Conservation (phyloP, 257 asterid genomes). For the Capsicum chinense region DNA sequence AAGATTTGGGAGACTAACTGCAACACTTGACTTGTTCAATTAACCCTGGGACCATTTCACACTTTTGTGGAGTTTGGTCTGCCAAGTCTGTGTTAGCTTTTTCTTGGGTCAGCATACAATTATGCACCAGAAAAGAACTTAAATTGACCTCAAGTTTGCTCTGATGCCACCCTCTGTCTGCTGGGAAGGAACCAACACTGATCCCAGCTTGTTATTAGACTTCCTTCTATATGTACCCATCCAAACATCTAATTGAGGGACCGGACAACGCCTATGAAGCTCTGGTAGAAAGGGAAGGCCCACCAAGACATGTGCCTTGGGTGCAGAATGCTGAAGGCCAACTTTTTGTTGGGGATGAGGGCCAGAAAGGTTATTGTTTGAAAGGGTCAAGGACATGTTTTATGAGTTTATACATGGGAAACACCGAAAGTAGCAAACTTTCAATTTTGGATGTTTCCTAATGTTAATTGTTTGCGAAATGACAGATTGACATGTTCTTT, state of each 20-base stretch:
- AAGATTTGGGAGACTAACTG: slow-evolving; percentile 16
- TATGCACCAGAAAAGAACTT: not conserved
- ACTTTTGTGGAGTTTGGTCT: not conserved
- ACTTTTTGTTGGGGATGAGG: not conserved
- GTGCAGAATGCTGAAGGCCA: not conserved
- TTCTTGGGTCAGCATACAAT: slow-evolving; percentile 2
- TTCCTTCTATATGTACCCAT: not conserved
- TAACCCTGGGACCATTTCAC: not conserved
- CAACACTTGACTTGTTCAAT: not conserved
- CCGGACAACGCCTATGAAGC: not conserved
- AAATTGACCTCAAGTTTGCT: not conserved
- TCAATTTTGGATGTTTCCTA: not conserved
- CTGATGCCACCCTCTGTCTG: not conserved
- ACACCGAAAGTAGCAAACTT: not conserved
- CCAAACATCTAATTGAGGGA: not conserved
- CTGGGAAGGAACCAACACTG: not conserved
- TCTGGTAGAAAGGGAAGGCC: not conserved
- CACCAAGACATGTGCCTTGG: not conserved
- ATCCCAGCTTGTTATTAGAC: not conserved
- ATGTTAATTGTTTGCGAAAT: not conserved
- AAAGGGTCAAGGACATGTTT: not conserved
- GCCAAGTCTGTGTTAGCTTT: slow-evolving; percentile 20
- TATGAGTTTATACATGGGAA: not conserved
- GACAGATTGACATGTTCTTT: not conserved
- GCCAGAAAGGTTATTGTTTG: not conserved